A percentile compares a stretch with the other conserved stretches of the same genome.
Evolutionary conservation across 345 rosid genomes (phyloP).

Genomic region (Ricinus communis): DNA sequence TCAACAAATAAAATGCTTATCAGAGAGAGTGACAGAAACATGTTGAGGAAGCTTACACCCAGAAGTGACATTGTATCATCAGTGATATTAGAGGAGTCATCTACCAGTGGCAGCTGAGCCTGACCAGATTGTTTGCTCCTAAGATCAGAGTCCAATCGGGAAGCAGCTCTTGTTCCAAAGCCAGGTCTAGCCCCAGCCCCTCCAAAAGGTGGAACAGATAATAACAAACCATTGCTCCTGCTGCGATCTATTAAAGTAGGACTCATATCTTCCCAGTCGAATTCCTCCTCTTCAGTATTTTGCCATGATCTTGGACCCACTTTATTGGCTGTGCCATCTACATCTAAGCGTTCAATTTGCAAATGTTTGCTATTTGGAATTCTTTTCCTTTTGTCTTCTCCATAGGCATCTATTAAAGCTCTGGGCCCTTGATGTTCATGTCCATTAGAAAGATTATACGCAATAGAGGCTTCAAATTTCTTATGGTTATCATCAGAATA

Average conservation of each 20-base stretch:
- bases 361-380: constrained; percentile 43
- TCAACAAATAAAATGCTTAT: background rate
- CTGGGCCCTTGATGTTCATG: constrained; percentile 67
- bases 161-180: constrained; percentile 39
- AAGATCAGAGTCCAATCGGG: constrained; percentile 42
- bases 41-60: constrained; percentile 41
- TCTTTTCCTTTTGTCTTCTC: constrained; percentile 69
- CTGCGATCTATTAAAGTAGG: constrained; percentile 67
- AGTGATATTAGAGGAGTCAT: constrained; percentile 35
- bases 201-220: constrained; percentile 50
- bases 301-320: constrained; percentile 74
- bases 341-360: constrained; percentile 43
- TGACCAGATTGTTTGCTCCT: constrained; percentile 41
- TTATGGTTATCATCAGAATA: constrained; percentile 43
- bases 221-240: constrained; percentile 47
- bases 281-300: constrained; percentile 98
- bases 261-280: constrained; percentile 99
- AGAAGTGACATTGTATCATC: constrained; percentile 36
- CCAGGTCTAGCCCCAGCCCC: constrained; percentile 46
- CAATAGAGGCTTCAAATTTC: constrained; percentile 39
- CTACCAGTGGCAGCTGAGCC: constrained; percentile 39
- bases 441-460: constrained; percentile 47
- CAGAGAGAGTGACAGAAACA: constrained; percentile 2
- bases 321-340: constrained; percentile 57
- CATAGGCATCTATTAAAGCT: constrained; percentile 96